These are phyloP conservation scores for Elongisporangium undulatum DNA, from an alignment of 352 stramenopile species.

Conservation along the genomic window DNA sequence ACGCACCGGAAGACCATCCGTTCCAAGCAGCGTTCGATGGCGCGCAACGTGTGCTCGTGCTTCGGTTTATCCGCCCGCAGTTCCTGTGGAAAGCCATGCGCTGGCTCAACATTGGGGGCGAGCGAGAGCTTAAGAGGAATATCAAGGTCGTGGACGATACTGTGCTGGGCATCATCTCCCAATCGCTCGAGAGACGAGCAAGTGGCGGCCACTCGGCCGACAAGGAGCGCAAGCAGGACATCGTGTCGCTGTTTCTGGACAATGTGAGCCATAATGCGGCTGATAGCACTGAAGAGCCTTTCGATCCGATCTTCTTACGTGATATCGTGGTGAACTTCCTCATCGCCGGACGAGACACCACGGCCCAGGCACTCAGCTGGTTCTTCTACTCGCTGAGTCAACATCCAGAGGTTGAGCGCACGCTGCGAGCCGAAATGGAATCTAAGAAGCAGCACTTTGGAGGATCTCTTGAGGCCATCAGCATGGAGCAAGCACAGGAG, in stretches of 20 bases:
- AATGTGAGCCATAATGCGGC: slow-evolving; percentile 11
- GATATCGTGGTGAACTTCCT: slow-evolving; percentile 71
- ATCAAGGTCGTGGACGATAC: slow-evolving; percentile 32
- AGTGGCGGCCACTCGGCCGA: background rate
- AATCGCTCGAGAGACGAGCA: slow-evolving; percentile 19
- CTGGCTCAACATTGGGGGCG: slow-evolving; percentile 23
- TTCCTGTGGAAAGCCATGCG: slow-evolving; percentile 45
- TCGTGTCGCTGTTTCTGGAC: slow-evolving; percentile 28
- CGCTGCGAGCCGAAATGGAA: slow-evolving; percentile 20
- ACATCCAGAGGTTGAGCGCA: slow-evolving; percentile 26
- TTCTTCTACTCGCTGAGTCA: slow-evolving; percentile 34
- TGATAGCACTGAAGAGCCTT: background rate
- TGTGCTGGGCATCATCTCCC: slow-evolving; percentile 31
- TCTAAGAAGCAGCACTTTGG: slow-evolving; percentile 5
- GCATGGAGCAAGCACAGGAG: slow-evolving; percentile 7
- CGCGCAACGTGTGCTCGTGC: slow-evolving; percentile 19
- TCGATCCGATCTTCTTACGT: slow-evolving; percentile 31
- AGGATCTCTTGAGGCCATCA: slow-evolving; percentile 1
- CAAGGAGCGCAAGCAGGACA: slow-evolving; percentile 6
- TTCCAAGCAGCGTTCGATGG: slow-evolving; percentile 57
- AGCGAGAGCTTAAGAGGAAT: slow-evolving; percentile 21
- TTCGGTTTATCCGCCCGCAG: slow-evolving; percentile 31
- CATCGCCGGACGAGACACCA: slow-evolving; percentile 68
- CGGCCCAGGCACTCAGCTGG: slow-evolving; percentile 53
- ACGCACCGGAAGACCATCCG: slow-evolving; percentile 22